Evolutionary conservation across 441 rosid species (phyloP).

Genomic region (Adansonia gregorii): DNA sequence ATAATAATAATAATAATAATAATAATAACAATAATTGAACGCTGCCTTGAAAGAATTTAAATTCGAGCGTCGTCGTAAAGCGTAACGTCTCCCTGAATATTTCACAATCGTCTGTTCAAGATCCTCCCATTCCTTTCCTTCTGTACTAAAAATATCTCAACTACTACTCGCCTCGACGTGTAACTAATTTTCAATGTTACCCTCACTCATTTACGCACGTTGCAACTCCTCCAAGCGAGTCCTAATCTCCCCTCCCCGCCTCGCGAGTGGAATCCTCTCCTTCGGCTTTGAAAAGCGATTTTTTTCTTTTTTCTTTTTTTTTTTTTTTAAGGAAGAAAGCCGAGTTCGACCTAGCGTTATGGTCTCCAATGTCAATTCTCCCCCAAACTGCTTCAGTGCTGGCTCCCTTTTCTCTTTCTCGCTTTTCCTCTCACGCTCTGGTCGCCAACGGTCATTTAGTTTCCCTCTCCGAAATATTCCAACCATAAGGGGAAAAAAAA

Average conservation of each 20-base stretch:
- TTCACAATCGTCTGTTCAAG: conserved; percentile 10
- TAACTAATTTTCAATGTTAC: conserved; percentile 21
- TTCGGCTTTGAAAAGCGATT: not conserved
- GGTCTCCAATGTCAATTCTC: conserved; percentile 43
- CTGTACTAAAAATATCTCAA: not conserved
- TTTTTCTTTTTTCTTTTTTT: not conserved
- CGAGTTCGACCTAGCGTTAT: conserved; percentile 49
- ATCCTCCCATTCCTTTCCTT: not conserved
- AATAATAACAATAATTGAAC: not conserved
- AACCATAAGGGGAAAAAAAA: not conserved
- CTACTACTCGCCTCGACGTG: conserved; percentile 32
- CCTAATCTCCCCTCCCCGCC: not conserved
- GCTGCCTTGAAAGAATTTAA: conserved; percentile 14
- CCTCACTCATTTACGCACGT: conserved; percentile 1
- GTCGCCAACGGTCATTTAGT: conserved; percentile 59
- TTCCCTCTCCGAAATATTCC: not conserved
- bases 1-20: too few relatives aligned
- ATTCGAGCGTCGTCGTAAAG: conserved; percentile 32
- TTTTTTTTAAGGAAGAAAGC: too few relatives aligned
- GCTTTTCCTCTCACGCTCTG: conserved; percentile 26
- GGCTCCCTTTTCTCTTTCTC: not conserved
- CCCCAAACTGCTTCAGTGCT: conserved; percentile 32
- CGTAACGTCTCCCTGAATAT: conserved; percentile 64
- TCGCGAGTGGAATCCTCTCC: conserved; percentile 32
- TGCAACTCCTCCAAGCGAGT: conserved; percentile 34